phyloP scores from a whole-genome alignment of 306 rosid species.

The Phaseolus lunatus region DNA sequence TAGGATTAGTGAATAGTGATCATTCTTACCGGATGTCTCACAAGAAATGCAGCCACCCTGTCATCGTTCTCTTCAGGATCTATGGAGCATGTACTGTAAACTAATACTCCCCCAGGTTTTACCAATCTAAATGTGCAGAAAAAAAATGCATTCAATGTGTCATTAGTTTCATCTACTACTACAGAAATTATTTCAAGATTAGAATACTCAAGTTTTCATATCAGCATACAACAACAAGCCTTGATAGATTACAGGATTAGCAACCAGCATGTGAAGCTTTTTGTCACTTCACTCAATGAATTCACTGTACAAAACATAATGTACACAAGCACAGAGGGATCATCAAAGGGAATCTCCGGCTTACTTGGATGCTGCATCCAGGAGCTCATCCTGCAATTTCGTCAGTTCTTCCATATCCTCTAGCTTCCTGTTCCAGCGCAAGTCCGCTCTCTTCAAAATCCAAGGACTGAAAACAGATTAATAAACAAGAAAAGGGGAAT shows the following conservation, averaged over 20 bases:
- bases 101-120: conserved; percentile 79
- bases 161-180: conserved; percentile 25
- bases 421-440: conserved; percentile 81
- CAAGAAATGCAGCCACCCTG: conserved; percentile 80
- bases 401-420: conserved; percentile 79
- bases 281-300: conserved; percentile 13
- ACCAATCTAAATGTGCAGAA: conserved; percentile 69
- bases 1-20: neutral
- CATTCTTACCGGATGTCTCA: conserved; percentile 73
- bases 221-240: conserved; percentile 22
- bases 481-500: conserved; percentile 22
- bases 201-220: conserved; percentile 13
- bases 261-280: conserved; percentile 14
- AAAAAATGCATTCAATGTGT: conserved; percentile 21
- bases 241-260: conserved; percentile 26
- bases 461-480: conserved; percentile 39
- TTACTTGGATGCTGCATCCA: conserved; percentile 83
- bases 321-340: conserved; percentile 16
- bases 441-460: conserved; percentile 79
- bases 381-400: conserved; percentile 79
- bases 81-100: conserved; percentile 90
- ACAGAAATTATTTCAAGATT: neutral
- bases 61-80: conserved; percentile 93
- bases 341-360: conserved; percentile 15
- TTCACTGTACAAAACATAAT: conserved; percentile 3